These are phyloP conservation scores for Orobanche coerulescens DNA, from an alignment of 257 asterid genomes.

Conservation along the genomic window DNA sequence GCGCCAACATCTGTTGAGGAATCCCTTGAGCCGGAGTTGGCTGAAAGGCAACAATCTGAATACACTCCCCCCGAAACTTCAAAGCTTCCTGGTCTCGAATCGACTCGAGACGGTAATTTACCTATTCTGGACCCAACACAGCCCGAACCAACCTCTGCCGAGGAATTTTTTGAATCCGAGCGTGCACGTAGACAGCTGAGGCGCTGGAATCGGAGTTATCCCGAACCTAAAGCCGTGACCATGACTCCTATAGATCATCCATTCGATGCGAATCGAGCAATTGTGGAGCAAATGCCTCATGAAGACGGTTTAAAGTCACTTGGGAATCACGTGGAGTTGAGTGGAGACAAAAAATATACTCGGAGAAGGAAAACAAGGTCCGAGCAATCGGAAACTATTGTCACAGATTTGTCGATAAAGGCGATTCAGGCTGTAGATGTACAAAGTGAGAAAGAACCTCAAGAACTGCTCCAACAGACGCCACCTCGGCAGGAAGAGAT, in stretches of 20 bases:
- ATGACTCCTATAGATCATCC: neutral
- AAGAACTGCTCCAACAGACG: neutral
- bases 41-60: conserved; percentile 7
- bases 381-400: neutral
- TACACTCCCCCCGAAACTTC: conserved; percentile 5
- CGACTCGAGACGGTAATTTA: conserved; percentile 16
- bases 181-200: conserved; percentile 23
- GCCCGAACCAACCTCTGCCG: neutral
- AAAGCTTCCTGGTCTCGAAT: conserved; percentile 40
- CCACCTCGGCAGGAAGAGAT: no score
- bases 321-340: neutral
- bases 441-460: neutral
- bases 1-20: conserved; percentile 7
- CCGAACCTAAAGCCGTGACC: neutral
- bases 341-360: conserved; percentile 2
- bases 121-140: neutral
- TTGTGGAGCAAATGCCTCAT: neutral
- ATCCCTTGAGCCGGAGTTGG: neutral
- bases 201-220: conserved; percentile 17
- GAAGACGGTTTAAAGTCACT: neutral
- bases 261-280: neutral
- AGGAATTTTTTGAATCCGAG: conserved; percentile 16
- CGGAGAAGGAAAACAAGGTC: conserved; percentile 12
- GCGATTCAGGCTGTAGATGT: neutral
- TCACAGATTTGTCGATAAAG: no score